These are phyloP conservation scores for Clarireedia monteithiana DNA, from an alignment of 2,329 filamentous ascomycete species.

Conservation along the genomic window DNA sequence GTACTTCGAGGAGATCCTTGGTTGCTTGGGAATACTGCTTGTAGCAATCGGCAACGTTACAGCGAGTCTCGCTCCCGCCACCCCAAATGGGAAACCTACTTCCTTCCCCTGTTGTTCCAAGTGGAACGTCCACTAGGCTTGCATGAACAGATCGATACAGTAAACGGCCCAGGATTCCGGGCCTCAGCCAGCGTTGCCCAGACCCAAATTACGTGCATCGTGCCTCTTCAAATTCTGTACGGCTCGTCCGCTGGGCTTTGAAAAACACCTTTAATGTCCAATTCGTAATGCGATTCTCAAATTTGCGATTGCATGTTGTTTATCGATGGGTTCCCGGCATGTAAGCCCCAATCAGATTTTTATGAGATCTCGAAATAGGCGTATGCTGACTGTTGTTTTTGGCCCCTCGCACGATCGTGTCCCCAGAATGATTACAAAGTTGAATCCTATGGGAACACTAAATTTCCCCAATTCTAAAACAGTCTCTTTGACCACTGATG, in stretches of 20 bases:
- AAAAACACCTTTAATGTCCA: background rate
- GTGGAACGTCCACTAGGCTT: background rate
- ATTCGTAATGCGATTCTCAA: background rate
- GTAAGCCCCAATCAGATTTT: background rate
- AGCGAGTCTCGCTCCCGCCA: background rate
- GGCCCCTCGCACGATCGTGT: background rate
- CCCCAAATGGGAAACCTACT: background rate
- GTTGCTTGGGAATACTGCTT: background rate
- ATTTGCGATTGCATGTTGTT: too few relatives aligned
- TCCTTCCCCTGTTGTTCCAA: background rate
- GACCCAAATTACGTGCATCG: background rate
- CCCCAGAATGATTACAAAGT: background rate
- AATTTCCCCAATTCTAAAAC: background rate
- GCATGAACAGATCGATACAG: background rate
- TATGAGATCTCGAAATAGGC: background rate
- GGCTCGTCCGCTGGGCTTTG: background rate
- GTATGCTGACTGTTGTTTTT: background rate
- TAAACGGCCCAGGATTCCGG: background rate
- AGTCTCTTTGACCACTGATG: background rate
- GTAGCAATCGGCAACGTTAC: conserved; percentile 1
- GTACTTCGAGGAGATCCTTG: background rate
- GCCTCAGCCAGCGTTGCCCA: background rate
- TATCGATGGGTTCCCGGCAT: background rate
- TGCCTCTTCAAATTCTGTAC: background rate
- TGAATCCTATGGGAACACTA: background rate